Conservation (phyloP, 1,139 yeast genomes). For the Hemisphaericaspora xylanilytica region DNA sequence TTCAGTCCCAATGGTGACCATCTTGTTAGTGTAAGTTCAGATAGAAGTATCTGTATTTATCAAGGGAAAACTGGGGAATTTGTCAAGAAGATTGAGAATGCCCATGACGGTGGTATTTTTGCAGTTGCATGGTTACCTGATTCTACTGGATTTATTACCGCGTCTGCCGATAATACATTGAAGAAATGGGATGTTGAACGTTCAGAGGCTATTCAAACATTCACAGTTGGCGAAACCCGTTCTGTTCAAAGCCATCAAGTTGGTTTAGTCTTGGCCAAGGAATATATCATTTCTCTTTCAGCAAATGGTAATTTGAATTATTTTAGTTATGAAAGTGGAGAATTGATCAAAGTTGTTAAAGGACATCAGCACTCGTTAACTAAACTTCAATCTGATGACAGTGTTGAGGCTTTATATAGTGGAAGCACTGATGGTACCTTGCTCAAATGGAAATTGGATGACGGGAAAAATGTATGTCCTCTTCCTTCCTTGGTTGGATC, state of each 20-base stretch:
- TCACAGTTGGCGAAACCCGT: conserved; percentile 34
- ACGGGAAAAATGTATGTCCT: conserved; percentile 34
- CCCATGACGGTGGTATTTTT: conserved; percentile 79
- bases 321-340: conserved; percentile 39
- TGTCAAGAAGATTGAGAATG: conserved; percentile 48
- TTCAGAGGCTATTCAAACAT: conserved; percentile 28
- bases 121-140: conserved; percentile 69
- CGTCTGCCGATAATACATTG: conserved; percentile 78
- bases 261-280: conserved; percentile 69
- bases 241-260: conserved; percentile 66
- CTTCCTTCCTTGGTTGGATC: conserved; percentile 13
- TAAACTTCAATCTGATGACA: conserved; percentile 27
- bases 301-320: conserved; percentile 69
- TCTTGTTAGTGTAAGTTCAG: conserved; percentile 85
- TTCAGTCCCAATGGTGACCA: conserved; percentile 77
- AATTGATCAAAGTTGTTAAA: conserved; percentile 45
- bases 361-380: conserved; percentile 89
- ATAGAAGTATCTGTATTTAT: conserved; percentile 71
- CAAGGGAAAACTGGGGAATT: conserved; percentile 89
- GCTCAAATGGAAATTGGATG: conserved; percentile 52
- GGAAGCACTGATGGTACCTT: conserved; percentile 87
- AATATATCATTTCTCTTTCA: conserved; percentile 63
- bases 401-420: conserved; percentile 36
- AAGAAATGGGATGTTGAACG: conserved; percentile 56
- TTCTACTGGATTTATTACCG: conserved; percentile 65